phyloP scores from a whole-genome alignment of 2,329 filamentous ascomycete genomes.

The Trichoderma oligosporum region DNA sequence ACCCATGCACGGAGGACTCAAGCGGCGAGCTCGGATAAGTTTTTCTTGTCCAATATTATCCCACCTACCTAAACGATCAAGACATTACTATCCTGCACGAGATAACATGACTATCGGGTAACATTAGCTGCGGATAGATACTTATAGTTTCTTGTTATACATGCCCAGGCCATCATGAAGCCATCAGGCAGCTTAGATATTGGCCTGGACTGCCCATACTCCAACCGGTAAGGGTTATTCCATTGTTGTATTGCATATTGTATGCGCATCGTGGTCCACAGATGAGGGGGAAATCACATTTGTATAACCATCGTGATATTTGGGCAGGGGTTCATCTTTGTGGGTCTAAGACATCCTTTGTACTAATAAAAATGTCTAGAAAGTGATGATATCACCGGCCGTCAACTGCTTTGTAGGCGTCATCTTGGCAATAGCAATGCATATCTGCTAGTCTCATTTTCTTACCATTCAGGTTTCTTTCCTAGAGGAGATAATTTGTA shows the following conservation, averaged over 20 bases:
- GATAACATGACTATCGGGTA: background rate
- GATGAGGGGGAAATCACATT: constrained; percentile 6
- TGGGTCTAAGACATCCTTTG: background rate
- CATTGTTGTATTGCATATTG: background rate
- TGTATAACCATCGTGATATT: constrained; percentile 3
- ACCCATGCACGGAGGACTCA: background rate
- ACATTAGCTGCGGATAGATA: background rate
- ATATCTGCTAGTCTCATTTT: background rate
- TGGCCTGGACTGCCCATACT: background rate
- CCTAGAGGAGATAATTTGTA: background rate
- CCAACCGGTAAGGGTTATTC: no score
- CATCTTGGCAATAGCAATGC: background rate
- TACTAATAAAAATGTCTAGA: background rate
- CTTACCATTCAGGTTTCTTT: background rate
- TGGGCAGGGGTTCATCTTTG: background rate
- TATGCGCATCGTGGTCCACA: background rate
- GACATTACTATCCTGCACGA: background rate
- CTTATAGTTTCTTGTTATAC: background rate
- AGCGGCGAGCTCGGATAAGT: background rate
- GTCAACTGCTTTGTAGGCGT: background rate
- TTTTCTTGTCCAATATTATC: background rate
- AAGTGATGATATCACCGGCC: constrained; percentile 1
- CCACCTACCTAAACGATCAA: constrained; percentile 11
- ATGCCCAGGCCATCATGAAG: background rate
- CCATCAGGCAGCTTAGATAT: background rate